Base-by-base conservation (phyloP, 2,329 filamentous ascomycete genomes). In the Fusarium tuaranense region DNA sequence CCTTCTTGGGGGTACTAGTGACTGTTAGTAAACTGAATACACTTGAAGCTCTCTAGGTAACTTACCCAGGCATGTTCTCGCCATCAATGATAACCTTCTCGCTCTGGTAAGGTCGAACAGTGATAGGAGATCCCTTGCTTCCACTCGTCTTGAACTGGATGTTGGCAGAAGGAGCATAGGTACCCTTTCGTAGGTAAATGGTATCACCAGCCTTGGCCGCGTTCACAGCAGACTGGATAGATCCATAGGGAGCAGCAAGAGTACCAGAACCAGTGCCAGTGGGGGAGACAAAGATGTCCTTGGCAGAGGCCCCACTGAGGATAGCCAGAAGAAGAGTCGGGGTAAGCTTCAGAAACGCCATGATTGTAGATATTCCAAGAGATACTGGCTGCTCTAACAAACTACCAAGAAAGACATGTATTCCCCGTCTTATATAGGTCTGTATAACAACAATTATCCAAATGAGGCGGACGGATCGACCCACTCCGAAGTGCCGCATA, bases 81-180 rank as follows among this genome's bases (percentile, higher is more conserved):
- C 86, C 86, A 72, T 88, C 84, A 18, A 88, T 81, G 64, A 86
- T 81, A 3, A 87, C 85, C 48, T 82, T 82, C 70, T 88, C 86
- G 7, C 75, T 77, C 13, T 81, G 77, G 67, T 87, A 88, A 0
- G 86, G 80, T 16, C 81, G 79, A 34, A 88, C 75, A 0, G 84
- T 86, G 58, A 84, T 85, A 2, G 84, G 85, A 2, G 81, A 78
- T 0, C 81, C 79, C 16, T 79, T 72, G 1, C 82, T 85, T 30
- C 86, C 86, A 38, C 82, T 83, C 65, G 84, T 84, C 51, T 79
- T 84, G 76, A 88, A 82, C 73, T 87, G 85, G 55, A 88, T 86
- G 76, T 88, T 88, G 39, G 81, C 83, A 0, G 83, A 84, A 0
- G 83, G 84, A 46, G 81, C 78, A 78, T 88, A 88, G n/a, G 81